phyloP scores from a whole-genome alignment of 2,329 filamentous ascomycete species.

The Talaromyces sp. region DNA sequence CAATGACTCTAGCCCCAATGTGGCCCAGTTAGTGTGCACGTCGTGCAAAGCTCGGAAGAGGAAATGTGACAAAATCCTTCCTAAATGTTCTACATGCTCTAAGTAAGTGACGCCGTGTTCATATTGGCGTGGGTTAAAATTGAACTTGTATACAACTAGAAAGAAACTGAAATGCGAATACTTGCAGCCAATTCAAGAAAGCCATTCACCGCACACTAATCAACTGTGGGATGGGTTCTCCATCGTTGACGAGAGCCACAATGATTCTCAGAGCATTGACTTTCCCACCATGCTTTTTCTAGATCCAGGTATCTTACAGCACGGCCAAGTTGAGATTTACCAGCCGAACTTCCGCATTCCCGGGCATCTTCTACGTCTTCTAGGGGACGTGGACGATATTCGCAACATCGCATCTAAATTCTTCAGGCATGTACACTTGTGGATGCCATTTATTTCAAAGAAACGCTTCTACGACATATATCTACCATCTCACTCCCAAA shows the following conservation, averaged over 20 bases:
- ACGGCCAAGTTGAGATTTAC: neutral
- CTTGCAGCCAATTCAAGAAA: neutral
- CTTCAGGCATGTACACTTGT: slow-evolving; percentile 16
- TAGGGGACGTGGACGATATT: slow-evolving; percentile 8
- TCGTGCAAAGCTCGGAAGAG: slow-evolving; percentile 9
- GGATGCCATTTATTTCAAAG: slow-evolving; percentile 20
- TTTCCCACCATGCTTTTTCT: slow-evolving; percentile 2
- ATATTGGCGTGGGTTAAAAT: neutral
- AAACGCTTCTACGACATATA: slow-evolving; percentile 15
- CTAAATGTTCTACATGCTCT: slow-evolving; percentile 6
- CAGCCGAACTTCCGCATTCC: neutral
- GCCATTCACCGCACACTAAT: neutral
- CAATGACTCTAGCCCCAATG: neutral
- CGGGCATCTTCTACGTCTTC: neutral
- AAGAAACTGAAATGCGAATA: slow-evolving; percentile 2
- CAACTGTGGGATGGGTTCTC: neutral
- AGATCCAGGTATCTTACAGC: neutral
- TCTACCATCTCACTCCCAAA: slow-evolving; percentile 9
- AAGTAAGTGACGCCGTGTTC: neutral
- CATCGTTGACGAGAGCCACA: neutral
- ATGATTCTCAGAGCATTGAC: neutral
- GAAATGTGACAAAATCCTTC: slow-evolving; percentile 14
- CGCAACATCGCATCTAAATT: slow-evolving; percentile 10
- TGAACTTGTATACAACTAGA: neutral
- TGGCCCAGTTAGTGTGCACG: neutral